Evolutionary conservation across 148 eudicot species (phyloP).

Genomic region (Heliosperma pusillum): DNA sequence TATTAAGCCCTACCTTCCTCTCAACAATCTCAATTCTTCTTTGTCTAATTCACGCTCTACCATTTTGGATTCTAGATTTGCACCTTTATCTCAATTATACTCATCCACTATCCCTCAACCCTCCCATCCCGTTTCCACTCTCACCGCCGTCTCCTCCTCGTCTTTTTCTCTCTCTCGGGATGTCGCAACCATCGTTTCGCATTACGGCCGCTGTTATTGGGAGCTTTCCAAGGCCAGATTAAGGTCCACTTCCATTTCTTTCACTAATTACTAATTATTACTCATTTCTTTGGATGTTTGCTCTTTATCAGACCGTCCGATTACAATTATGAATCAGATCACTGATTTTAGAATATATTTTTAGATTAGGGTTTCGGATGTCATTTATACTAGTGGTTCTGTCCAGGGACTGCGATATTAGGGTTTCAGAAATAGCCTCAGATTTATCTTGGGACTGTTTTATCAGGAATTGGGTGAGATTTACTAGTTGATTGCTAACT

Average conservation of each 20-base stretch:
- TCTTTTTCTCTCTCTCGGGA: conserved; percentile 37
- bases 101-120: conserved; percentile 36
- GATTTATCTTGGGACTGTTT: no score
- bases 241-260: conserved; percentile 32
- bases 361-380: no score
- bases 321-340: no score
- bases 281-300: no score
- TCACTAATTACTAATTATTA: neutral
- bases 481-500: no score
- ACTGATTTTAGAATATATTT: no score
- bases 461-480: no score
- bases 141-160: conserved; percentile 25
- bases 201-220: conserved; percentile 77
- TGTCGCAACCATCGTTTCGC: conserved; percentile 40
- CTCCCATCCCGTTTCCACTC: conserved; percentile 18
- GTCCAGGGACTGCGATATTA: no score
- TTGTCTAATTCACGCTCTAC: conserved; percentile 11
- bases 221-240: conserved; percentile 92
- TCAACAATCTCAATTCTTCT: neutral
- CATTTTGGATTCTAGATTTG: conserved; percentile 11
- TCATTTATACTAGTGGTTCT: no score
- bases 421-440: no score
- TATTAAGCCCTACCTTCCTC: neutral
- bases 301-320: no score
- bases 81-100: conserved; percentile 24